These are phyloP conservation scores for Castanospermum australe DNA, from an alignment of 306 rosid species.

Conservation along the genomic window DNA sequence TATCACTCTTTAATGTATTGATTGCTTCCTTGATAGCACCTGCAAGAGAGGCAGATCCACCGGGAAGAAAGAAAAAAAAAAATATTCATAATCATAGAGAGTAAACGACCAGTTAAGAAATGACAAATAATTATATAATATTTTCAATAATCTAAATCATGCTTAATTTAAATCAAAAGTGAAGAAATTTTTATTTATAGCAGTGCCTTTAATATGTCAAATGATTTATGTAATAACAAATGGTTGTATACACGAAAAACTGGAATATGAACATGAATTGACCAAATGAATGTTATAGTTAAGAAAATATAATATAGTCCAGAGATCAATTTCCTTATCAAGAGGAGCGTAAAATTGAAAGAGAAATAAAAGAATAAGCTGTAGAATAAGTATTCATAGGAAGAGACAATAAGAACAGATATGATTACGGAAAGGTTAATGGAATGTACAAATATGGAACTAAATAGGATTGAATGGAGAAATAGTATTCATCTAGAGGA, in stretches of 20 bases:
- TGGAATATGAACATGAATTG: background rate
- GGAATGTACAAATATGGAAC: background rate
- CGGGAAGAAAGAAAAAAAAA: constrained; percentile 10
- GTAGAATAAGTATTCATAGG: background rate
- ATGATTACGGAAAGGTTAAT: background rate
- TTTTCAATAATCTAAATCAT: background rate
- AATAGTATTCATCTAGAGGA: background rate
- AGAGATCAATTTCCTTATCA: background rate
- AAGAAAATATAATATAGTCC: background rate
- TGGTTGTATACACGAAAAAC: background rate
- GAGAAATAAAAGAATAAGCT: background rate
- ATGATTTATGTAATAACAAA: background rate
- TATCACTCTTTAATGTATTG: constrained; percentile 61
- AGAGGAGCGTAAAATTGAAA: background rate
- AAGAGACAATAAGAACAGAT: background rate
- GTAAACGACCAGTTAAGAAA: background rate
- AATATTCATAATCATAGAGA: background rate
- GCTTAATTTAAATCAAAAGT: background rate
- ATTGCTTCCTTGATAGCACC: constrained; percentile 96
- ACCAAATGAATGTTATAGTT: background rate
- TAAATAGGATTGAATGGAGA: background rate
- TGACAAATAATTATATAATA: background rate
- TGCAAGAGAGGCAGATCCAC: constrained; percentile 39
- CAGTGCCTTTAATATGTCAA: background rate
- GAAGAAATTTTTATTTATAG: background rate